Conservation (phyloP, 169 alveolate genomes). For the Plasmodium chabaudi region DNA sequence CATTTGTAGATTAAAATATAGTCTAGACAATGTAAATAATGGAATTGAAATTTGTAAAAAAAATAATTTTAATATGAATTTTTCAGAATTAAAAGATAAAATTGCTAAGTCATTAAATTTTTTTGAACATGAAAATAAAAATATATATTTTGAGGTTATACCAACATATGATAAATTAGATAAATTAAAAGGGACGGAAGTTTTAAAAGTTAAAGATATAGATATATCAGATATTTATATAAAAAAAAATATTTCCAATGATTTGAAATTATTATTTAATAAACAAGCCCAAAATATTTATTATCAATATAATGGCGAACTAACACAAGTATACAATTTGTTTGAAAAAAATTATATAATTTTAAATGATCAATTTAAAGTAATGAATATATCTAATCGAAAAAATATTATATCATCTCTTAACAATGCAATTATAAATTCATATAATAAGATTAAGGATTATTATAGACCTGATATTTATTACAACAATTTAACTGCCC, state of each 20-base stretch:
- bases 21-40: constrained; percentile 29
- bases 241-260: constrained; percentile 36
- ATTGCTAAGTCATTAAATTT: constrained; percentile 10
- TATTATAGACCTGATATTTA: constrained; percentile 14
- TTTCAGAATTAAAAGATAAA: constrained; percentile 26
- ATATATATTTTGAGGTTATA: constrained; percentile 65
- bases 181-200: constrained; percentile 56
- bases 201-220: constrained; percentile 27
- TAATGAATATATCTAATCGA: constrained; percentile 37
- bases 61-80: constrained; percentile 16
- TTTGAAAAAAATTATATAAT: constrained; percentile 10
- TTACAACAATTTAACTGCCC: constrained; percentile 9
- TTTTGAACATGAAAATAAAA: constrained; percentile 58
- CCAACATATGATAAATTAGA: constrained; percentile 43
- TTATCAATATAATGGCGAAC: constrained; percentile 15
- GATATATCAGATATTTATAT: constrained; percentile 33
- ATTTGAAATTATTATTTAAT: constrained; percentile 45
- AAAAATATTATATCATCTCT: constrained; percentile 31
- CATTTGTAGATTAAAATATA: constrained; percentile 48
- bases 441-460: constrained; percentile 24
- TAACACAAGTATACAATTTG: neutral
- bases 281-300: constrained; percentile 42
- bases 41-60: constrained; percentile 53
- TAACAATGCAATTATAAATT: constrained; percentile 18
- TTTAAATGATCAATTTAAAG: constrained; percentile 47